Evolutionary conservation across 108 stramenopile species (phyloP).

Genomic region (Seminavis robusta): DNA sequence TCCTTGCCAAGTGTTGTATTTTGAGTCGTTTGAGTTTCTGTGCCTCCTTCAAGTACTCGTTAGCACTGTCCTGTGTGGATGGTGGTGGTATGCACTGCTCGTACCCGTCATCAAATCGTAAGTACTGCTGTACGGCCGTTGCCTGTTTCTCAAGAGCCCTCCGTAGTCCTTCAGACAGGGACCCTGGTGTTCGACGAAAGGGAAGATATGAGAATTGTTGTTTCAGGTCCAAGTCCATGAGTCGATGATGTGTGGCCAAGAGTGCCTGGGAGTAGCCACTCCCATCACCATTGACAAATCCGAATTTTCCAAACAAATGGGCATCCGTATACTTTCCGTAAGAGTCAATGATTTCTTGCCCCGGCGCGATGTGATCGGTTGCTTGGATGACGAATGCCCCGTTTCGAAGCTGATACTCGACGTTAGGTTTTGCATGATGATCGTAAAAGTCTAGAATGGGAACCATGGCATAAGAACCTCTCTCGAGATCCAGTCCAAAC

Average conservation of each 20-base stretch:
- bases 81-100: slow-evolving; percentile 35
- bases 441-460: slow-evolving; percentile 81
- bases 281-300: slow-evolving; percentile 84
- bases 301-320: slow-evolving; percentile 73
- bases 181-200: slow-evolving; percentile 14
- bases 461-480: slow-evolving; percentile 64
- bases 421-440: slow-evolving; percentile 75
- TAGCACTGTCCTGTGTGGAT: background rate
- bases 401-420: slow-evolving; percentile 36
- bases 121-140: slow-evolving; percentile 51
- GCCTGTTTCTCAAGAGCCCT: slow-evolving; percentile 27
- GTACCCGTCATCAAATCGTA: slow-evolving; percentile 80
- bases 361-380: slow-evolving; percentile 11
- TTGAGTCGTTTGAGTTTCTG: slow-evolving; percentile 69
- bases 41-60: slow-evolving; percentile 1
- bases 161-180: slow-evolving; percentile 1
- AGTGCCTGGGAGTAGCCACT: slow-evolving; percentile 55
- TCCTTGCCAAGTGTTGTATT: slow-evolving; percentile 43
- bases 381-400: slow-evolving; percentile 56
- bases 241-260: slow-evolving; percentile 58
- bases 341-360: slow-evolving; percentile 51
- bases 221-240: slow-evolving; percentile 46
- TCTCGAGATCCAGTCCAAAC: slow-evolving; percentile 36
- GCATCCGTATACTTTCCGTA: slow-evolving; percentile 72
- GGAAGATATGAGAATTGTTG: slow-evolving; percentile 60